Conservation (phyloP, 805 yeast genomes). For the Metschnikowia reukaufii region DNA sequence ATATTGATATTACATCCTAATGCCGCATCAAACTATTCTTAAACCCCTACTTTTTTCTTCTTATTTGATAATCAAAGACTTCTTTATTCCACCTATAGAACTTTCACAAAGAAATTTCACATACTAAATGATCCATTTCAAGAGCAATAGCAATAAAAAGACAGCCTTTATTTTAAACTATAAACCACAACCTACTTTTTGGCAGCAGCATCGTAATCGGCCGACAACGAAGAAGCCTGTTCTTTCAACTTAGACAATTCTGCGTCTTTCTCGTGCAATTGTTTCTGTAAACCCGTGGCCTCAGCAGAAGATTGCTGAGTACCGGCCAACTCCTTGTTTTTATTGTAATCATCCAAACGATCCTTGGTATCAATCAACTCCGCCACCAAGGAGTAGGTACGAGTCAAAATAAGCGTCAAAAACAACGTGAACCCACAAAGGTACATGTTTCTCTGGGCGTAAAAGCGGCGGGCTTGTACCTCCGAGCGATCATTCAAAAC, state of each 20-base stretch:
- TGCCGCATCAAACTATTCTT: too few relatives aligned
- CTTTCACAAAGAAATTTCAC: too few relatives aligned
- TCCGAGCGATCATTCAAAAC: slow-evolving; percentile 67
- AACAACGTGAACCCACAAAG: slow-evolving; percentile 94
- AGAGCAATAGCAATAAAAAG: too few relatives aligned
- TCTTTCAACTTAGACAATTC: slow-evolving; percentile 68
- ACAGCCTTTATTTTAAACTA: too few relatives aligned
- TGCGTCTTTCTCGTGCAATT: slow-evolving; percentile 55
- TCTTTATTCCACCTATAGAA: too few relatives aligned
- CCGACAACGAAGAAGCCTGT: slow-evolving; percentile 65
- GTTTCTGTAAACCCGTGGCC: slow-evolving; percentile 45
- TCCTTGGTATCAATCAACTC: slow-evolving; percentile 69
- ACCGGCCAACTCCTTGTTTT: slow-evolving; percentile 23
- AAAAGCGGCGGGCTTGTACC: slow-evolving; percentile 85
- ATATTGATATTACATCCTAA: too few relatives aligned
- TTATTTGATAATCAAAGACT: too few relatives aligned
- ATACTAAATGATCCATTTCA: too few relatives aligned
- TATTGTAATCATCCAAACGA: slow-evolving; percentile 43
- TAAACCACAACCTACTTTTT: neutral
- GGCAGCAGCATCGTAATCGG: slow-evolving; percentile 57
- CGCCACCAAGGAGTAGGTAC: slow-evolving; percentile 79
- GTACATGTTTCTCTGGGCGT: slow-evolving; percentile 95
- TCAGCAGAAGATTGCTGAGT: slow-evolving; percentile 28
- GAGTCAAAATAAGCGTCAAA: slow-evolving; percentile 76
- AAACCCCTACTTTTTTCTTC: too few relatives aligned